Percentiles rank a stretch among this genome's conserved stretches.
These are phyloP conservation scores for Fraxinus greggii DNA, from an alignment of 305 asterid genomes.

Conservation along the genomic window DNA sequence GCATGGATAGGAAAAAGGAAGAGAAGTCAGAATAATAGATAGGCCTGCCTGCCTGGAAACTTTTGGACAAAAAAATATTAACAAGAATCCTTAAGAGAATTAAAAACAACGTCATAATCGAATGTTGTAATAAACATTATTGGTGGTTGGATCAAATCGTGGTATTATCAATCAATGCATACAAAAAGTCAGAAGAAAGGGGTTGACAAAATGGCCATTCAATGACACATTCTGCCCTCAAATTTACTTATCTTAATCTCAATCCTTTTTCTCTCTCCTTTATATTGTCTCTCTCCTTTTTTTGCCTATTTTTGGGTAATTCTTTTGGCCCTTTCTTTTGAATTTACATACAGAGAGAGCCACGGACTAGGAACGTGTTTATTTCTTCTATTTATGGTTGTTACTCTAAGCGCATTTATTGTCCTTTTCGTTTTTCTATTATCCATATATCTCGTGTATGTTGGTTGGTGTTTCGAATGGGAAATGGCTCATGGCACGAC, in stretches of 20 bases:
- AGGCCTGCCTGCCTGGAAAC: background rate
- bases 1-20: conserved; percentile 29
- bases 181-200: conserved; percentile 11
- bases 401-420: background rate
- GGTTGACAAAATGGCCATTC: conserved; percentile 42
- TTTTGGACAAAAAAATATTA: background rate
- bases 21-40: conserved; percentile 11
- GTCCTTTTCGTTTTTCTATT: background rate
- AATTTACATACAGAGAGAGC: background rate
- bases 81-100: background rate
- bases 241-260: background rate
- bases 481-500: background rate
- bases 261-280: background rate
- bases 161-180: background rate
- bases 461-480: background rate
- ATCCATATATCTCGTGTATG: background rate
- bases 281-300: background rate
- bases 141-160: background rate
- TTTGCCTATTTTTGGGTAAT: background rate
- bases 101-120: background rate
- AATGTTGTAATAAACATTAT: background rate
- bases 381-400: background rate
- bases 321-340: background rate
- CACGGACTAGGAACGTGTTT: background rate
- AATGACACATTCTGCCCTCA: conserved; percentile 31